Conservation (phyloP, 225 moss, liverwort and hornwort genomes). For the Pseudisothecium myosuroides region DNA sequence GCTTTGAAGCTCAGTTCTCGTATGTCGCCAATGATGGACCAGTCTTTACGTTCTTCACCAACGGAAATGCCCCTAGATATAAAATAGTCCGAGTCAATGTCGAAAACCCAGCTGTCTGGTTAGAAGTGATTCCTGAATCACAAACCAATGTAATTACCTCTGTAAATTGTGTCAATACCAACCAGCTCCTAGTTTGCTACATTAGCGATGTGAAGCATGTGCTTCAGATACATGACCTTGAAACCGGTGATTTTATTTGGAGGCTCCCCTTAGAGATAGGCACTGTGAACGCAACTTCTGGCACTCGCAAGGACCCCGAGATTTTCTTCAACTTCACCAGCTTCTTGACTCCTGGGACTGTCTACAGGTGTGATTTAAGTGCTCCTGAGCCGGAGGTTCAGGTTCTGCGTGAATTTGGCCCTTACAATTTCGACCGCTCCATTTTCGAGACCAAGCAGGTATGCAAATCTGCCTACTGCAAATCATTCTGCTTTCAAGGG, state of each 20-base stretch:
- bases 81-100: constrained; percentile 62
- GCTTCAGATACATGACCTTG: constrained; percentile 62
- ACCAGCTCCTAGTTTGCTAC: constrained; percentile 75
- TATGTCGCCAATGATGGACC: constrained; percentile 71
- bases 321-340: constrained; percentile 78
- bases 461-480: background rate
- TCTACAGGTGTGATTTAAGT: constrained; percentile 53
- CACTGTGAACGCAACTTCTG: constrained; percentile 50
- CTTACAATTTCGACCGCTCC: constrained; percentile 58
- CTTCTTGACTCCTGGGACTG: constrained; percentile 75
- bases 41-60: constrained; percentile 67
- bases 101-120: constrained; percentile 38
- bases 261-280: constrained; percentile 69
- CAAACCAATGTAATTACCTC: constrained; percentile 44
- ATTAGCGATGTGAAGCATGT: constrained; percentile 80
- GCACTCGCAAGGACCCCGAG: constrained; percentile 47
- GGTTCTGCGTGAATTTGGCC: constrained; percentile 49
- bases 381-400: constrained; percentile 21
- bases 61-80: constrained; percentile 55
- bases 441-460: constrained; percentile 74
- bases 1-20: constrained; percentile 60
- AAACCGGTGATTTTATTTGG: constrained; percentile 37
- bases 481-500: background rate
- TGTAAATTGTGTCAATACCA: constrained; percentile 64
- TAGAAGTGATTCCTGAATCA: constrained; percentile 71